Percentiles rank a stretch among this genome's conserved stretches.
phyloP scores from a whole-genome alignment of 768 basidiomycete genomes.

The Russula virescens region DNA sequence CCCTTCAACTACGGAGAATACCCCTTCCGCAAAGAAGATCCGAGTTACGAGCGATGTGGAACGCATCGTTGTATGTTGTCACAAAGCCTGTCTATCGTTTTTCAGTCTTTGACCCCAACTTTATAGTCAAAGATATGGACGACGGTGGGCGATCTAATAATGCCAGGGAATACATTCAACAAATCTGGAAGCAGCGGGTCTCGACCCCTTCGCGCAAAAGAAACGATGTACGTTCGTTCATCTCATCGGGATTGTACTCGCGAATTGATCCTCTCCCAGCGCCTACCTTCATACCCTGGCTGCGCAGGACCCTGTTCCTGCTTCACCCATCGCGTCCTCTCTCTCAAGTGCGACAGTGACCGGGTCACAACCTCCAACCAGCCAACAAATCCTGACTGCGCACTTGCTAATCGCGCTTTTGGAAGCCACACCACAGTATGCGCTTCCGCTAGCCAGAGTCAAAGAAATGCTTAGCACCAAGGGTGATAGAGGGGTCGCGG shows the following conservation, averaged over 20 bases:
- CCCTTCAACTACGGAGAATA: constrained; percentile 22
- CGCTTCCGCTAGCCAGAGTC: constrained; percentile 55
- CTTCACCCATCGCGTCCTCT: constrained; percentile 53
- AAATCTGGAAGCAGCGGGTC: constrained; percentile 30
- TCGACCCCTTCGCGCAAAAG: constrained; percentile 48
- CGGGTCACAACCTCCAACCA: constrained; percentile 38
- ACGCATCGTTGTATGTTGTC: constrained; percentile 48
- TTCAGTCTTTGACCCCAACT: background rate
- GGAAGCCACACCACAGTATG: constrained; percentile 43
- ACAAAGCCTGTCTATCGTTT: background rate
- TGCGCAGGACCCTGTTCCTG: constrained; percentile 42
- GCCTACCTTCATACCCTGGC: constrained; percentile 54
- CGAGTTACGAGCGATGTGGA: constrained; percentile 60
- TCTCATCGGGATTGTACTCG: constrained; percentile 1
- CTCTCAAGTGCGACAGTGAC: constrained; percentile 41
- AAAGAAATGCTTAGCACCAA: constrained; percentile 51
- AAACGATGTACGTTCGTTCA: constrained; percentile 48
- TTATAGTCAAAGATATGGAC: constrained; percentile 63
- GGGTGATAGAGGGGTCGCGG: constrained; percentile 32
- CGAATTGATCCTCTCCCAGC: constrained; percentile 32
- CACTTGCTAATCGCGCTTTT: constrained; percentile 59
- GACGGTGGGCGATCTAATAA: constrained; percentile 57
- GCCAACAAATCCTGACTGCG: constrained; percentile 69
- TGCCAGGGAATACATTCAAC: constrained; percentile 46
- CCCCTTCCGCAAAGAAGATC: constrained; percentile 34